Evolutionary conservation across 495 filamentous ascomycete genomes (phyloP), one percentile per base, ranked within the genome.

Genomic region (Penicillium cosmopolitanum): DNA sequence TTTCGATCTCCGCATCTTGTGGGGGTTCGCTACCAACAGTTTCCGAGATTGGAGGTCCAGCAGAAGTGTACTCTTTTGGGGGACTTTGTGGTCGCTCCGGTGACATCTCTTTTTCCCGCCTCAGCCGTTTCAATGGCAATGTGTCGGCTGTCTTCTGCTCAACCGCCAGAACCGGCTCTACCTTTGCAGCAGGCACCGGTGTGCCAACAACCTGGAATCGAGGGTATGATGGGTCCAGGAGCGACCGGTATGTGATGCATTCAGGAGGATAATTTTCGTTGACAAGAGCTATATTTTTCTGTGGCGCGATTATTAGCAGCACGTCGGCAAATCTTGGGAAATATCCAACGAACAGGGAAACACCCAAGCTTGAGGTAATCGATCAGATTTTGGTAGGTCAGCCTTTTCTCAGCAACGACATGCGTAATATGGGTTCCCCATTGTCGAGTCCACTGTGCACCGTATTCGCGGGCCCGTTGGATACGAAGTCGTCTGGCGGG

Each of bases 231-330:
- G 84, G 74, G 58, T 86, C 83, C 4, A 93, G 66, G 0, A 95
- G 57, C 0, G 76, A 67, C 2, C 77, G 72, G 56, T 82, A 88
- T 31, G 77, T 74, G 35, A 95, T 85, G 55, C 93, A 97, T 13
- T 97, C 91, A 0, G 91, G 72, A 4, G 90, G 85, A 66, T 92
- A 98, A 3, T 77, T 73, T 52, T 95, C 91, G 57, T 92, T 89
- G 15, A 97, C 92, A 0, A 94, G 51, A 43, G 72, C 67, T 15
- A 89, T 65, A 6, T 73, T 64, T 8, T 72, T 56, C 85, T 88
- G 28, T 10, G 16, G 42, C 25, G 36, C 28, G 28, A 16, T 38
- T 53, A 31, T 79, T 46, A 85, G 67, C 43, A 36, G 31, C 56
- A 51, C 50, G 69, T 42, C 12, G 65, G 44, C 11, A 56, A 50